Evolutionary conservation across 2,329 filamentous ascomycete genomes (phyloP).

Genomic region (Diplodia intermedia): DNA sequence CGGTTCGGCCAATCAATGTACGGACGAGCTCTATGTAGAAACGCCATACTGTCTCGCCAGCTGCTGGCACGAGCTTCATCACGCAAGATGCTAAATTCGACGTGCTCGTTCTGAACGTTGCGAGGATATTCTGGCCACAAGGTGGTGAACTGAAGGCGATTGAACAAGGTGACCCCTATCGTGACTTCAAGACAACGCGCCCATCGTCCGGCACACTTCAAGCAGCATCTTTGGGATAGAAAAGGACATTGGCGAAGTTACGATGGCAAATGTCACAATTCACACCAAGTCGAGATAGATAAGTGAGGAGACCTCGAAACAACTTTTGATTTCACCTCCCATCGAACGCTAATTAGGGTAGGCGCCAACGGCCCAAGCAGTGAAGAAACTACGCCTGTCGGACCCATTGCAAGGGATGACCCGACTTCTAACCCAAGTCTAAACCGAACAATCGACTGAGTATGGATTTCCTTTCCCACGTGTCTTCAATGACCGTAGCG

Average conservation of each 20-base stretch:
- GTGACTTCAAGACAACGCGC: neutral
- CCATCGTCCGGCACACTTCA: neutral
- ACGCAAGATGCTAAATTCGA: neutral
- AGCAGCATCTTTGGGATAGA: neutral
- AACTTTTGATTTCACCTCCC: constrained; percentile 12
- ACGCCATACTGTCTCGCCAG: constrained; percentile 8
- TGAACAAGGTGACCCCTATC: neutral
- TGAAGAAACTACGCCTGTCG: constrained; percentile 1
- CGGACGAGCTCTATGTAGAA: constrained; percentile 2
- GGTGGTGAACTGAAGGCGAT: neutral
- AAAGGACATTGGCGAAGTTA: neutral
- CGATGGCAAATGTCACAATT: neutral
- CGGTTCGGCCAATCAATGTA: constrained; percentile 10
- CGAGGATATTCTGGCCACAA: neutral
- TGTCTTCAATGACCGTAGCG: neutral
- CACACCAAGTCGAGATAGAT: neutral
- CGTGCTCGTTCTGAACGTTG: neutral
- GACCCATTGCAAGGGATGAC: neutral
- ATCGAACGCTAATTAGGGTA: constrained; percentile 13
- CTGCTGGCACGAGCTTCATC: constrained; percentile 24
- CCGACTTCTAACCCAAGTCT: constrained; percentile 18
- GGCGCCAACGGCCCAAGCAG: neutral
- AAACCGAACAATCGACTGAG: constrained; percentile 22
- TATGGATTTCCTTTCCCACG: constrained; percentile 4
- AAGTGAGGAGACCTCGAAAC: neutral